These are phyloP conservation scores for Didymellaceae sp. DNA, from an alignment of 2,329 filamentous ascomycete genomes.

Conservation along the genomic window DNA sequence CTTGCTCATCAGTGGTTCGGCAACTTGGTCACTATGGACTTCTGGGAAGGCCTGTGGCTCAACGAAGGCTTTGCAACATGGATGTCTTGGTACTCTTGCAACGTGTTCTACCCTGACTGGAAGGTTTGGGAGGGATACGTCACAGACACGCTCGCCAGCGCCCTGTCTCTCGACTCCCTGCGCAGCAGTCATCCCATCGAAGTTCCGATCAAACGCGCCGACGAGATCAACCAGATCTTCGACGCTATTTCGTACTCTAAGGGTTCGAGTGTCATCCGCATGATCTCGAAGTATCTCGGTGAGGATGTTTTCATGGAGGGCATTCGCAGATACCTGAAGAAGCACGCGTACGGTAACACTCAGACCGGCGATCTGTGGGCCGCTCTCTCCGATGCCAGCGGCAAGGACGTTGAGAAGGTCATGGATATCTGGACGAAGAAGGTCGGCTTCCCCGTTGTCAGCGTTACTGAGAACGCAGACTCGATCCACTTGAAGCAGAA, in stretches of 20 bases:
- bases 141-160: conserved; percentile 87
- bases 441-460: conserved; percentile 89
- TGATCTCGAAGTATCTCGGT: conserved; percentile 95
- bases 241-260: conserved; percentile 98
- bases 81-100: conserved; percentile 95
- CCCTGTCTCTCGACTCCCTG: conserved; percentile 85
- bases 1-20: conserved; percentile 98
- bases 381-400: conserved; percentile 84
- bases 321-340: conserved; percentile 88
- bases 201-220: conserved; percentile 91
- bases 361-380: conserved; percentile 90
- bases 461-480: conserved; percentile 76
- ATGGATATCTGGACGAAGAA: conserved; percentile 99
- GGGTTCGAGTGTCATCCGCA: conserved; percentile 91
- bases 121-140: conserved; percentile 98
- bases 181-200: conserved; percentile 96
- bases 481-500: conserved; percentile 92
- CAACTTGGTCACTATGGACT: conserved; percentile 97
- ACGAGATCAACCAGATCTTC: conserved; percentile 98
- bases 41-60: conserved; percentile 97
- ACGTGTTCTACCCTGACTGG: conserved; percentile 96
- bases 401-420: conserved; percentile 86
- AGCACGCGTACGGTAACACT: conserved; percentile 96
- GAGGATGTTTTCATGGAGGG: conserved; percentile 94
- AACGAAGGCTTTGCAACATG: conserved; percentile 92